These are phyloP conservation scores for Candida frijolesensis DNA, from an alignment of 1,139 yeast genomes.

Conservation along the genomic window DNA sequence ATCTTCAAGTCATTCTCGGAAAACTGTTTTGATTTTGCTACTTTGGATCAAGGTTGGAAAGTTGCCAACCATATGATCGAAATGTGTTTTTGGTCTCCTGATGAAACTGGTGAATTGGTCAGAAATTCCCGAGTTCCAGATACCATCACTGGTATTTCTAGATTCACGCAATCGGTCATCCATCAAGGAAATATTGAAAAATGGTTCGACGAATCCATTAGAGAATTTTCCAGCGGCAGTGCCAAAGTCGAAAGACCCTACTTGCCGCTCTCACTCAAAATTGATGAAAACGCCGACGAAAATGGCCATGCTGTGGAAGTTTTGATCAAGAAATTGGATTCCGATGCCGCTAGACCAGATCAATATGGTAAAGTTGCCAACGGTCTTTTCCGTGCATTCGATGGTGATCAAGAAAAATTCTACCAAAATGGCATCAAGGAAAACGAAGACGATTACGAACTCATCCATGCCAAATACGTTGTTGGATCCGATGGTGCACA, in stretches of 20 bases:
- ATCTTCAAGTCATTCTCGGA: slow-evolving; percentile 24
- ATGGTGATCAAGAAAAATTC: slow-evolving; percentile 25
- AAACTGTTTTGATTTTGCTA: slow-evolving; percentile 24
- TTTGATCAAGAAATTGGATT: slow-evolving; percentile 12
- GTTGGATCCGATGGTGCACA: slow-evolving; percentile 40
- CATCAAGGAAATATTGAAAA: slow-evolving; percentile 35
- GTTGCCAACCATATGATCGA: slow-evolving; percentile 28
- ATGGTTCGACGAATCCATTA: slow-evolving; percentile 26
- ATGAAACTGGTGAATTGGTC: slow-evolving; percentile 18
- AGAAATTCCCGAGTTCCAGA: slow-evolving; percentile 29
- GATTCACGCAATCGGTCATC: slow-evolving; percentile 30
- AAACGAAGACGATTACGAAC: slow-evolving; percentile 15
- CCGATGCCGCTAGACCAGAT: slow-evolving; percentile 21
- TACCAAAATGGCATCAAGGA: slow-evolving; percentile 11
- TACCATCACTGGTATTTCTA: slow-evolving; percentile 28
- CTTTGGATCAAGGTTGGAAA: slow-evolving; percentile 24
- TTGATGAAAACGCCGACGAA: slow-evolving; percentile 21
- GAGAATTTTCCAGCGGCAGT: slow-evolving; percentile 23
- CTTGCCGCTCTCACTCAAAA: slow-evolving; percentile 24
- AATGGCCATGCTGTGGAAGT: slow-evolving; percentile 31
- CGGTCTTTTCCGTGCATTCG: slow-evolving; percentile 32
- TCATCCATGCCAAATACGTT: slow-evolving; percentile 32
- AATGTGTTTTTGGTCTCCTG: slow-evolving; percentile 26
- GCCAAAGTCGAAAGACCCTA: slow-evolving; percentile 26
- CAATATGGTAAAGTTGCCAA: slow-evolving; percentile 25